Percentiles rank a stretch among this genome's conserved stretches.
phyloP scores from a whole-genome alignment of 441 rosid species.

The Adansonia madagascariensis region DNA sequence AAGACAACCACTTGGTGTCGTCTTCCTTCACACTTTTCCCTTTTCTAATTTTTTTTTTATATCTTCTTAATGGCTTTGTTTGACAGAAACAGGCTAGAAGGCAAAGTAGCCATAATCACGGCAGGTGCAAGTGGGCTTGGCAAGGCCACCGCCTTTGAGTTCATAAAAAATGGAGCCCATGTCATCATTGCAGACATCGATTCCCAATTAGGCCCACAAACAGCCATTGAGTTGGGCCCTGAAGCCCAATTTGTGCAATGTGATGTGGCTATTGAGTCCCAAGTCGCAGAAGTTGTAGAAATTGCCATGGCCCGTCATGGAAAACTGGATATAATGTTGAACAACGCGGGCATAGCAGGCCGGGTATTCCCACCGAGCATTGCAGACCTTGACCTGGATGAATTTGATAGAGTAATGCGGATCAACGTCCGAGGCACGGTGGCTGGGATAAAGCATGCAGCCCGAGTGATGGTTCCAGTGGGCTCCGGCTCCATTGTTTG shows the following conservation, averaged over 20 bases:
- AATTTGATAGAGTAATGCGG: conserved; percentile 60
- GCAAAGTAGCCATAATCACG: conserved; percentile 69
- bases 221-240: conserved; percentile 48
- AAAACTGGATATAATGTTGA: conserved; percentile 69
- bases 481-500: conserved; percentile 67
- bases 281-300: conserved; percentile 54
- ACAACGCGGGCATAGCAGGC: conserved; percentile 71
- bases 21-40: background rate
- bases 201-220: conserved; percentile 38
- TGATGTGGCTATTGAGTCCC: conserved; percentile 53
- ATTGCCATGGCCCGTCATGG: conserved; percentile 44
- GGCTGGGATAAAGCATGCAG: conserved; percentile 69
- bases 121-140: conserved; percentile 85
- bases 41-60: background rate
- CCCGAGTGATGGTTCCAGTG: conserved; percentile 64
- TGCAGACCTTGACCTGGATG: conserved; percentile 53
- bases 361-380: conserved; percentile 50
- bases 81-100: conserved; percentile 47
- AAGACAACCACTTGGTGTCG: conserved; percentile 1
- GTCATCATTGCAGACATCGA: conserved; percentile 57
- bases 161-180: conserved; percentile 59
- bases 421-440: conserved; percentile 58
- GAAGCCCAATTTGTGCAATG: conserved; percentile 57
- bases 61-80: background rate
- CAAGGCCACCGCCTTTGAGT: conserved; percentile 64